Conservation (phyloP, 768 basidiomycete genomes). For the Lactifluus subvellereus region DNA sequence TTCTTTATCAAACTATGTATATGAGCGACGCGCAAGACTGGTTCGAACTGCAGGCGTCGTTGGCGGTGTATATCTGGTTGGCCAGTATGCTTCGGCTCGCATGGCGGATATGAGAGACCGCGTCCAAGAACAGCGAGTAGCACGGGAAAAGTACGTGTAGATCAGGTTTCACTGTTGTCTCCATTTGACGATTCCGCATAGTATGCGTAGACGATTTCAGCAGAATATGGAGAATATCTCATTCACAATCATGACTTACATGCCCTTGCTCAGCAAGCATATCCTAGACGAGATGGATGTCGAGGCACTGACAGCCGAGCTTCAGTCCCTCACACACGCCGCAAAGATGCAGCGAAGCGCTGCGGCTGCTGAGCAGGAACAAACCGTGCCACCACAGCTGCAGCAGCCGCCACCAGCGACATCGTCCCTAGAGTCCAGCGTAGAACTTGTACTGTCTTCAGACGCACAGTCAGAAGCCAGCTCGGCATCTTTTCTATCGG, state of each 20-base stretch:
- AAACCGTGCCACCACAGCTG: neutral
- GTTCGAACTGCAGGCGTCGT: slow-evolving; percentile 45
- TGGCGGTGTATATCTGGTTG: slow-evolving; percentile 59
- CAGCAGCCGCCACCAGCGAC: slow-evolving; percentile 20
- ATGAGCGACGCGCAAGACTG: slow-evolving; percentile 42
- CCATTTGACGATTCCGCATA: slow-evolving; percentile 28
- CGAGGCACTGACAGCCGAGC: slow-evolving; percentile 56
- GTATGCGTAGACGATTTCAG: slow-evolving; percentile 65
- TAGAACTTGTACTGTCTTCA: slow-evolving; percentile 31
- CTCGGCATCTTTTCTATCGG: slow-evolving; percentile 38
- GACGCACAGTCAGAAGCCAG: slow-evolving; percentile 43
- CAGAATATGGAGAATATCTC: slow-evolving; percentile 73
- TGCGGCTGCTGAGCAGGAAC: slow-evolving; percentile 17
- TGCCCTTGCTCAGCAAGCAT: slow-evolving; percentile 60
- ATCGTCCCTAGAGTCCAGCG: slow-evolving; percentile 34
- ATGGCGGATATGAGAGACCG: slow-evolving; percentile 62
- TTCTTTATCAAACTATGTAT: slow-evolving; percentile 42
- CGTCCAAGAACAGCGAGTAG: slow-evolving; percentile 53
- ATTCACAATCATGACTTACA: slow-evolving; percentile 65
- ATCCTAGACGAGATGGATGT: slow-evolving; percentile 73
- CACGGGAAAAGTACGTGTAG: slow-evolving; percentile 59
- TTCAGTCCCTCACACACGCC: slow-evolving; percentile 42
- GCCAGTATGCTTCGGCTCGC: slow-evolving; percentile 53
- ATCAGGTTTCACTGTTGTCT: neutral
- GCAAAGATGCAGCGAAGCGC: slow-evolving; percentile 22